A percentile compares a stretch with the other conserved stretches of the same genome.
These are phyloP conservation scores for Sclerotinia borealis DNA, from an alignment of 2,329 filamentous ascomycete species.

Conservation along the genomic window DNA sequence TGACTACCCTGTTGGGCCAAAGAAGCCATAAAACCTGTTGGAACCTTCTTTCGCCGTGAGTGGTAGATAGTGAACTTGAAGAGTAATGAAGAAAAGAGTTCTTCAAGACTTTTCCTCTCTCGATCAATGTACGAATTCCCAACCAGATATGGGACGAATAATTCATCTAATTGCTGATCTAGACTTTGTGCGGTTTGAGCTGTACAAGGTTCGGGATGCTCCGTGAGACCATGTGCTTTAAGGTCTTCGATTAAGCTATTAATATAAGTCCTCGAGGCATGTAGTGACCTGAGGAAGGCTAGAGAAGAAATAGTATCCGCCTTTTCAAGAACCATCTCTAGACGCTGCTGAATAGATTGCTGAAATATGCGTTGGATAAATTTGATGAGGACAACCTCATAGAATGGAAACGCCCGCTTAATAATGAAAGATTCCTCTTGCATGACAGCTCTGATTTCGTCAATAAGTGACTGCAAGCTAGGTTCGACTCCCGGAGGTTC, in stretches of 20 bases:
- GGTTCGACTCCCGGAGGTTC: slow-evolving; percentile 89
- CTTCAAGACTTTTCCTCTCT: slow-evolving; percentile 65
- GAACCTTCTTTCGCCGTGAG: slow-evolving; percentile 76
- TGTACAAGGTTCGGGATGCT: slow-evolving; percentile 87
- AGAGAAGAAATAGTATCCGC: slow-evolving; percentile 86
- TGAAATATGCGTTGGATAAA: slow-evolving; percentile 96
- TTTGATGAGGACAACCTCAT: slow-evolving; percentile 86
- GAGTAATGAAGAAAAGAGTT: slow-evolving; percentile 81
- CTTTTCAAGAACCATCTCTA: slow-evolving; percentile 95
- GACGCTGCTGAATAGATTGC: slow-evolving; percentile 91
- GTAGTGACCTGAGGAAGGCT: slow-evolving; percentile 83
- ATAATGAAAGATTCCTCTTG: slow-evolving; percentile 97
- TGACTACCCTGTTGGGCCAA: slow-evolving; percentile 87
- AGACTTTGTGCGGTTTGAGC: slow-evolving; percentile 74
- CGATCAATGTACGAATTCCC: slow-evolving; percentile 66
- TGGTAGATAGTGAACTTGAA: slow-evolving; percentile 99
- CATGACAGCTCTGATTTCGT: slow-evolving; percentile 92
- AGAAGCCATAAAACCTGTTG: slow-evolving; percentile 87
- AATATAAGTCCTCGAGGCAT: slow-evolving; percentile 87
- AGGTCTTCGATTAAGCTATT: slow-evolving; percentile 83
- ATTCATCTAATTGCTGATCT: slow-evolving; percentile 69
- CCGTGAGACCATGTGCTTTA: slow-evolving; percentile 88
- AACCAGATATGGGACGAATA: slow-evolving; percentile 66
- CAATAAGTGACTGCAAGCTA: slow-evolving; percentile 82
- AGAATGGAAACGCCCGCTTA: slow-evolving; percentile 91